These are phyloP conservation scores for Microbotryum violaceum DNA, from an alignment of 1,284 basidiomycete genomes.

Conservation along the genomic window DNA sequence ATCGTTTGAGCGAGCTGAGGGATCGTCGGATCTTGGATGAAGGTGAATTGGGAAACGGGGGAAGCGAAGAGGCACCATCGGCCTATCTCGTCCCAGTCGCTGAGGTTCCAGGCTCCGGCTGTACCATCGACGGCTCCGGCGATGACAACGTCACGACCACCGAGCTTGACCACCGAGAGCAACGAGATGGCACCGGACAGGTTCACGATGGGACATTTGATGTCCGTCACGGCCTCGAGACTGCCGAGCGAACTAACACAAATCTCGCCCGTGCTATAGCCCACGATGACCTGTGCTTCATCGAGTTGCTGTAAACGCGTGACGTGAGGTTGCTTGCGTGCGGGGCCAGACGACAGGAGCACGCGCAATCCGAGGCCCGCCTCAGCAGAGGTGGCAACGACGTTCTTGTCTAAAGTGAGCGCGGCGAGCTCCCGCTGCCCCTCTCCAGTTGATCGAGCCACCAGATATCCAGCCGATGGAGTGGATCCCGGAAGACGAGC, in stretches of 20 bases:
- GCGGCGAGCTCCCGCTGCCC: no score
- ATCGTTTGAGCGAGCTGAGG: slow-evolving; percentile 4
- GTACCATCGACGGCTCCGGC: slow-evolving; percentile 68
- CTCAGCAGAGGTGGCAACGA: no score
- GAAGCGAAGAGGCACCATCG: slow-evolving; percentile 62
- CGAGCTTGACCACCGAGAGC: slow-evolving; percentile 11
- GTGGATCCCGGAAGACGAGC: no score
- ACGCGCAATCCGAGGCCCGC: no score
- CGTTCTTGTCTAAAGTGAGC: no score
- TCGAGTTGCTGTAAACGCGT: no score
- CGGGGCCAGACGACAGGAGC: no score
- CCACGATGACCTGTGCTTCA: no score
- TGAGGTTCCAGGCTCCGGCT: slow-evolving; percentile 60
- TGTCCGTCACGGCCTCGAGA: background rate
- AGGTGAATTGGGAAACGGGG: slow-evolving; percentile 54
- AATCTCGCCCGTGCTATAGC: background rate
- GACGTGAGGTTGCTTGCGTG: no score
- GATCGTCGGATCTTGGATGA: slow-evolving; percentile 43
- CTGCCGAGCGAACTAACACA: background rate
- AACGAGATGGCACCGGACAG: slow-evolving; percentile 19
- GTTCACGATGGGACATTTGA: background rate
- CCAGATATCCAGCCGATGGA: no score
- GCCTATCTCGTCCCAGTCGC: slow-evolving; percentile 56
- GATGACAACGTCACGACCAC: slow-evolving; percentile 45
- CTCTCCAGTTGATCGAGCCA: no score